Base-by-base conservation (phyloP, 495 filamentous ascomycete species). In the Letharia columbiana region DNA sequence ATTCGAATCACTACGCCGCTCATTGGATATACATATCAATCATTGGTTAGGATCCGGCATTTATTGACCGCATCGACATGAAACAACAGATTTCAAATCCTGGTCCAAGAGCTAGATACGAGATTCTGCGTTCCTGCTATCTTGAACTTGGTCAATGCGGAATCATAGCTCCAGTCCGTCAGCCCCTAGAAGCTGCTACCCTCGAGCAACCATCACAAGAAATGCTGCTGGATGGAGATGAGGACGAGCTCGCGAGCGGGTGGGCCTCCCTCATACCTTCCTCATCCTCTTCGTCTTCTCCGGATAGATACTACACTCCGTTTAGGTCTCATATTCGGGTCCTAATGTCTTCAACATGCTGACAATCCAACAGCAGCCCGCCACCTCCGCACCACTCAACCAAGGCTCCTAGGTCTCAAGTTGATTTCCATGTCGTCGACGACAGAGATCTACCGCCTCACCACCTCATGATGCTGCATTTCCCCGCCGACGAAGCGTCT, bases 31-130 rank as follows among this genome's bases (percentile, higher is more conserved):
- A 33, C 4, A 35, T 20, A 35, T 18, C 31, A 35, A 56, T 35
- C 17, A 18, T 35, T 35, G 11, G 5, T 20, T 59, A 76, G 74
- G 74, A 86, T 64, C 60, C 71, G 31, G 83, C 83, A 10, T 85
- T 86, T 66, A 72, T 85, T n/a, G 83, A 86, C 66, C 77, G 83
- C 4, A 76, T 79, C 50, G 80, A 83, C 66, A 75, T 83, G 60
- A 82, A 81, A 64, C 78, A 84, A 57, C 72, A 74, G 58, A 75
- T 85, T 60, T 76, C 77, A 23, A 66, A 70, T 10, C 76, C 83
- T 40, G 69, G 69, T 37, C 61, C 68, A 1, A 66, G 67, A 39
- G 76, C 76, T 28, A 74, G 77, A 42, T 86, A 85, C 70, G 77
- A 76, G 42, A 85, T 86, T 47, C 75, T 83, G 50, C 78, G 80